These are phyloP conservation scores for Cladosporium cucumerinum DNA, from an alignment of 2,329 filamentous ascomycete genomes.

Conservation along the genomic window DNA sequence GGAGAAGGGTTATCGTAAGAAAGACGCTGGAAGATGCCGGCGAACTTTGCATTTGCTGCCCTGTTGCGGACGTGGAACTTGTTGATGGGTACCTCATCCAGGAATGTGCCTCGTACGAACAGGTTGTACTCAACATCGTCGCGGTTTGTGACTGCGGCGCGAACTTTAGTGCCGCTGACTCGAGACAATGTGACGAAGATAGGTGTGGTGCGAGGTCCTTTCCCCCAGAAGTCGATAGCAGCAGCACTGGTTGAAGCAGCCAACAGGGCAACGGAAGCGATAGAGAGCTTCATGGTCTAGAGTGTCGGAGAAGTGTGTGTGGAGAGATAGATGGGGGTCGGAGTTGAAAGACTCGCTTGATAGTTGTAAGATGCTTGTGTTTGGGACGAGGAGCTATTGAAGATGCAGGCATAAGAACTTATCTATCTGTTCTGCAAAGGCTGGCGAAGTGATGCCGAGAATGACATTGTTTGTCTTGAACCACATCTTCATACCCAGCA, in stretches of 20 bases:
- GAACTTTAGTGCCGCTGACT: constrained; percentile 25
- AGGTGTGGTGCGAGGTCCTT: constrained; percentile 20
- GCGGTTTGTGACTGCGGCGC: constrained; percentile 26
- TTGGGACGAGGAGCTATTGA: neutral
- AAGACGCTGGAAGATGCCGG: constrained; percentile 53
- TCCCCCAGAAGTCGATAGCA: constrained; percentile 22
- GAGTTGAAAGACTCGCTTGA: neutral
- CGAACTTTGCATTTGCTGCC: constrained; percentile 38
- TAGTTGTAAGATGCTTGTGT: neutral
- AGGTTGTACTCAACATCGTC: constrained; percentile 27
- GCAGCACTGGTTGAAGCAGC: constrained; percentile 18
- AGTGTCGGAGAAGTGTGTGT: neutral
- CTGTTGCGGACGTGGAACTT: constrained; percentile 9
- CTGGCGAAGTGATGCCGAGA: neutral
- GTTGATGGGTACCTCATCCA: constrained; percentile 22
- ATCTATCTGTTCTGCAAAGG: constrained; percentile 5
- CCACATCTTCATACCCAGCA: constrained; percentile 15
- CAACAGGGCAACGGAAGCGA: constrained; percentile 17
- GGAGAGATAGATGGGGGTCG: neutral
- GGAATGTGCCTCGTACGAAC: constrained; percentile 27
- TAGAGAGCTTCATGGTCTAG: constrained; percentile 10
- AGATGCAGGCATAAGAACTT: constrained; percentile 1
- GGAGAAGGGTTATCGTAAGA: constrained; percentile 45
- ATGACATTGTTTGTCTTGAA: constrained; percentile 13
- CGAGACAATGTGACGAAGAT: constrained; percentile 22